Evolutionary conservation across 2,329 filamentous ascomycete genomes (phyloP).

Genomic region (Alternaria alternata): DNA sequence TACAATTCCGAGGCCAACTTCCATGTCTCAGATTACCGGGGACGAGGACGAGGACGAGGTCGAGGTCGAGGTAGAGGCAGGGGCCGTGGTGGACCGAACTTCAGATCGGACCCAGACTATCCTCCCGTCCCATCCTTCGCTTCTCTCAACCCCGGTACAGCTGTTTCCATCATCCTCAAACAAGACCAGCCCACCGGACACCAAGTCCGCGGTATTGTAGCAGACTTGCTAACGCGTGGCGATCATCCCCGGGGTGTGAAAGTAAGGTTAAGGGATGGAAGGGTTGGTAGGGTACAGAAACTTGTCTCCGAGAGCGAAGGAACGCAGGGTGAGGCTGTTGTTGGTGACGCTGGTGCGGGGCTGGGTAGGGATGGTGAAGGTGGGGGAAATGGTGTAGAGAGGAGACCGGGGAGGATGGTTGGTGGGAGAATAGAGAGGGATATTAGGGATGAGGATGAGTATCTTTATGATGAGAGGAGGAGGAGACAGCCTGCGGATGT

Average conservation of each 20-base stretch:
- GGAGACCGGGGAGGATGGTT: constrained; percentile 12
- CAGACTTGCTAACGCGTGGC: constrained; percentile 73
- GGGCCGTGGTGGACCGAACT: constrained; percentile 11
- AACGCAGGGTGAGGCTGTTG: constrained; percentile 34
- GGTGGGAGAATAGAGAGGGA: constrained; percentile 36
- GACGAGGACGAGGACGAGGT: constrained; percentile 13
- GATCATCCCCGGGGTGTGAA: constrained; percentile 83
- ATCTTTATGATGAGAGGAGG: constrained; percentile 39
- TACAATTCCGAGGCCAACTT: not conserved
- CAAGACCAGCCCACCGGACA: constrained; percentile 77
- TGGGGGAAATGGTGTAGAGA: constrained; percentile 5
- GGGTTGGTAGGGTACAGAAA: constrained; percentile 76
- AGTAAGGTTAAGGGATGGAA: constrained; percentile 74
- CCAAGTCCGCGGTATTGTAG: constrained; percentile 72
- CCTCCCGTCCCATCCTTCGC: constrained; percentile 33
- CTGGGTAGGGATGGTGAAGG: constrained; percentile 40
- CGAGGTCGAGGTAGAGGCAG: constrained; percentile 2
- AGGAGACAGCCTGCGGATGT: constrained; percentile 9
- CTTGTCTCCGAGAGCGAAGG: constrained; percentile 53
- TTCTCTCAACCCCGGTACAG: constrained; percentile 64
- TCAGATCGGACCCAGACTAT: constrained; percentile 16
- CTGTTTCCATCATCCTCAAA: constrained; percentile 78
- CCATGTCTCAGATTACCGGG: constrained; percentile 3
- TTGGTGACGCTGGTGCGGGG: constrained; percentile 31
- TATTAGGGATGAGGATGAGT: constrained; percentile 40